Conservation (phyloP, 371 early-diverging fungal species). For the Haplosporangium sp. region DNA sequence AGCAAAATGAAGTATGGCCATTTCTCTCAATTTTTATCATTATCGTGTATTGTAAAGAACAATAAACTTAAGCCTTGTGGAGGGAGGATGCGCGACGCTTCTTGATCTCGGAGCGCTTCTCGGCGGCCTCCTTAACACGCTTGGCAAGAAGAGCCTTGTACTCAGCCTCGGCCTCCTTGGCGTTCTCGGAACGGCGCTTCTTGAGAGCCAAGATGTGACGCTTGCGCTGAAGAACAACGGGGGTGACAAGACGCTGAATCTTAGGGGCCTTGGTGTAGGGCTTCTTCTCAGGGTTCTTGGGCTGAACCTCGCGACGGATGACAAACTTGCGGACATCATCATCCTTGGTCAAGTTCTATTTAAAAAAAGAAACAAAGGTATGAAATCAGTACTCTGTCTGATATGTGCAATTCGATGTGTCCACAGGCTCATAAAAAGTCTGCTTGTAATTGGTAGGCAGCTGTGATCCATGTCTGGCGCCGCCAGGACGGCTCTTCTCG, state of each 20-base stretch:
- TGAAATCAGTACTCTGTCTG: no score
- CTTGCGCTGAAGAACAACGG: slow-evolving; percentile 94
- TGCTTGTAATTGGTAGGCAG: no score
- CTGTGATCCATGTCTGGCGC: no score
- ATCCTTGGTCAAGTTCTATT: slow-evolving; percentile 76
- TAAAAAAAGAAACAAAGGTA: no score
- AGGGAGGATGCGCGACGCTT: slow-evolving; percentile 72
- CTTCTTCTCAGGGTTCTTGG: slow-evolving; percentile 91
- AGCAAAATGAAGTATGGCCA: not conserved
- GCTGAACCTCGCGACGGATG: slow-evolving; percentile 94
- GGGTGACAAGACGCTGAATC: slow-evolving; percentile 98
- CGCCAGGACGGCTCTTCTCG: no score
- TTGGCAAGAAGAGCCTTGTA: slow-evolving; percentile 93
- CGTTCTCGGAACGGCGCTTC: slow-evolving; percentile 80
- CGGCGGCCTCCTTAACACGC: slow-evolving; percentile 91
- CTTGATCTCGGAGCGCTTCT: slow-evolving; percentile 73
- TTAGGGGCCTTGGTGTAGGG: slow-evolving; percentile 92
- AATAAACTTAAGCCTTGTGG: slow-evolving; percentile 67
- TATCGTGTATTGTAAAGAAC: slow-evolving; percentile 5
- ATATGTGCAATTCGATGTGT: no score
- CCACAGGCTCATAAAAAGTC: no score
- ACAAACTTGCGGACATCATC: slow-evolving; percentile 99
- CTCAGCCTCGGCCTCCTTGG: slow-evolving; percentile 89
- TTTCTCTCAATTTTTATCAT: slow-evolving; percentile 6
- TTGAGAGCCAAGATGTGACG: slow-evolving; percentile 87